Evolutionary conservation across 164 flowering plant species (phyloP).

Genomic region (Tetrastigma voinierianum): DNA sequence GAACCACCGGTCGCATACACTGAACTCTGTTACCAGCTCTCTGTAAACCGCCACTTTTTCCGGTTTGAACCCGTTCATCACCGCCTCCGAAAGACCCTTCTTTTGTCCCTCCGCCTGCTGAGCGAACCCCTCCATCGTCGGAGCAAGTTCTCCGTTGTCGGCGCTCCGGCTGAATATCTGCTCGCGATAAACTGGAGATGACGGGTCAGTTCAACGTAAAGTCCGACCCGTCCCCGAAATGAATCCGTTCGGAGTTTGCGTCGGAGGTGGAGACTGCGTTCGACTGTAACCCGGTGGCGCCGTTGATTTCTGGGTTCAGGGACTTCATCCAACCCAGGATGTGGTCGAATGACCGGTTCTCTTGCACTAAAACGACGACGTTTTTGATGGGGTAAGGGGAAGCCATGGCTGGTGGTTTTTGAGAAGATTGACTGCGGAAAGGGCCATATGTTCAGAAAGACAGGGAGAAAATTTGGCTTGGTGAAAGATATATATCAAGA

Average conservation of each 20-base stretch:
- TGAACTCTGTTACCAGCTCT: constrained; percentile 61
- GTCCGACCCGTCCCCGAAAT: constrained; percentile 40
- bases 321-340: constrained; percentile 90
- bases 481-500: too few relatives aligned
- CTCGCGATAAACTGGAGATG: constrained; percentile 71
- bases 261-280: constrained; percentile 58
- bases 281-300: constrained; percentile 59
- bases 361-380: constrained; percentile 72
- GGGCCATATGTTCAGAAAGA: too few relatives aligned
- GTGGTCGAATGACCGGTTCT: constrained; percentile 93
- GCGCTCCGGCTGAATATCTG: constrained; percentile 24
- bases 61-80: constrained; percentile 79
- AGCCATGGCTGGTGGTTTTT: neutral
- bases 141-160: constrained; percentile 14
- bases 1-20: constrained; percentile 83
- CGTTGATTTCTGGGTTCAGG: constrained; percentile 73
- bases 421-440: too few relatives aligned
- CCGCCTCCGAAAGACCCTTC: constrained; percentile 49
- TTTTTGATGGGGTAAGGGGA: constrained; percentile 67
- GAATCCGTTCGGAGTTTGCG: constrained; percentile 33
- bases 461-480: too few relatives aligned
- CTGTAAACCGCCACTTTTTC: constrained; percentile 61
- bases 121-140: constrained; percentile 74
- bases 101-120: constrained; percentile 53
- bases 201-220: constrained; percentile 60